These are phyloP conservation scores for Phalaenopsis equestris DNA, from an alignment of 106 monocot genomes.

Conservation along the genomic window DNA sequence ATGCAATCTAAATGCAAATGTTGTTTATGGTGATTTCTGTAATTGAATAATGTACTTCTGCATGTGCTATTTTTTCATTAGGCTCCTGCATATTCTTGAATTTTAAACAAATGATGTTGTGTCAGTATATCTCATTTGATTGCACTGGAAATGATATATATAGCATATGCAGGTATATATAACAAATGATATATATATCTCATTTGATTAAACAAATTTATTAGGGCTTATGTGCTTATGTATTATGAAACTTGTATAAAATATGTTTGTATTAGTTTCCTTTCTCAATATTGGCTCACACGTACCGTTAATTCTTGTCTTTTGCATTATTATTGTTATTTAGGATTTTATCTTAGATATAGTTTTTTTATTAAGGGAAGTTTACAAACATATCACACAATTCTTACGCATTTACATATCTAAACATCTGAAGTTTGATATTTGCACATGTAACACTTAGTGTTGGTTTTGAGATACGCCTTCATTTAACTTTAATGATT, in stretches of 20 bases:
- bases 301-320: neutral
- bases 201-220: neutral
- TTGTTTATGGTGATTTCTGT: neutral
- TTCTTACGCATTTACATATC: no score
- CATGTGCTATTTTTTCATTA: neutral
- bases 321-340: neutral
- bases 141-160: neutral
- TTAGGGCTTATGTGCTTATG: neutral
- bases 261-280: neutral
- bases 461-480: slow-evolving; percentile 86
- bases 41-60: neutral
- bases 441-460: slow-evolving; percentile 50
- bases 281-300: neutral
- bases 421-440: no score
- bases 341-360: neutral
- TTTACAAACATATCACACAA: no score
- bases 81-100: neutral
- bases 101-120: neutral
- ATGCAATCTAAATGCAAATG: neutral
- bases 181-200: neutral
- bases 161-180: no score
- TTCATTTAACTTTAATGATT: slow-evolving; percentile 28
- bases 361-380: neutral
- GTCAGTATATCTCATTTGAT: neutral
- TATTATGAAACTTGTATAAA: neutral